A percentile compares a stretch with the other conserved stretches of the same genome.
phyloP scores from a whole-genome alignment of 1,284 basidiomycete genomes.

The Neolentinus lepideus region DNA sequence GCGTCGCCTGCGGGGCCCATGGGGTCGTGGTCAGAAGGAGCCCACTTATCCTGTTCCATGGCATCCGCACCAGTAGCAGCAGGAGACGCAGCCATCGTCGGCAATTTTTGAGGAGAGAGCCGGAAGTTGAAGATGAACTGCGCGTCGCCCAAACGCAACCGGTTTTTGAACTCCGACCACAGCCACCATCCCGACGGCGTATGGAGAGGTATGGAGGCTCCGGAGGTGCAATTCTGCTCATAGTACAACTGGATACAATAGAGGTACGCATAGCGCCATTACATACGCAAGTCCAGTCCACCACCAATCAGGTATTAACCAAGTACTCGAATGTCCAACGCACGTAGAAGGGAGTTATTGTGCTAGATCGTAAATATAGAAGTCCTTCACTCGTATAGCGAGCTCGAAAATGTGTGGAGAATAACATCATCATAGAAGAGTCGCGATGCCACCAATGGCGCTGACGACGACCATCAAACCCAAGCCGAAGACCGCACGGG shows the following conservation, averaged over 20 bases:
- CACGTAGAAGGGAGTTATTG: not conserved
- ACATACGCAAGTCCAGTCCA: not conserved
- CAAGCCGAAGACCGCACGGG: not conserved
- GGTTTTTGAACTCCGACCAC: constrained; percentile 11
- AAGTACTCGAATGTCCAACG: not conserved
- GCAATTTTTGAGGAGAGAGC: not conserved
- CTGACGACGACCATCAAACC: constrained; percentile 12
- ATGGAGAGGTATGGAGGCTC: not conserved
- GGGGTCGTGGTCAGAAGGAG: constrained; percentile 43
- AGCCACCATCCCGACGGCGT: constrained; percentile 3
- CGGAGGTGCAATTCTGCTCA: too few species aligned
- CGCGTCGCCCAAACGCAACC: not conserved
- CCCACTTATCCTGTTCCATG: constrained; percentile 42
- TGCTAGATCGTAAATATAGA: not conserved
- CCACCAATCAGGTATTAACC: not conserved
- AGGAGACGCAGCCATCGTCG: constrained; percentile 44
- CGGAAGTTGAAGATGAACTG: constrained; percentile 2
- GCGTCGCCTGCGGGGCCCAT: constrained; percentile 40
- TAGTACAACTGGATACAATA: not conserved
- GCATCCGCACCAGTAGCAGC: constrained; percentile 23
- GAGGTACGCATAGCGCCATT: not conserved
- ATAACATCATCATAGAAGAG: constrained; percentile 15
- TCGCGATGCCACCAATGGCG: constrained; percentile 21
- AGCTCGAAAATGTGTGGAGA: not conserved
- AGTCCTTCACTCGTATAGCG: not conserved